Evolutionary conservation across 805 yeast genomes (phyloP), one percentile per base, ranked within the genome.

Genomic region (Candida endomychidarum): DNA sequence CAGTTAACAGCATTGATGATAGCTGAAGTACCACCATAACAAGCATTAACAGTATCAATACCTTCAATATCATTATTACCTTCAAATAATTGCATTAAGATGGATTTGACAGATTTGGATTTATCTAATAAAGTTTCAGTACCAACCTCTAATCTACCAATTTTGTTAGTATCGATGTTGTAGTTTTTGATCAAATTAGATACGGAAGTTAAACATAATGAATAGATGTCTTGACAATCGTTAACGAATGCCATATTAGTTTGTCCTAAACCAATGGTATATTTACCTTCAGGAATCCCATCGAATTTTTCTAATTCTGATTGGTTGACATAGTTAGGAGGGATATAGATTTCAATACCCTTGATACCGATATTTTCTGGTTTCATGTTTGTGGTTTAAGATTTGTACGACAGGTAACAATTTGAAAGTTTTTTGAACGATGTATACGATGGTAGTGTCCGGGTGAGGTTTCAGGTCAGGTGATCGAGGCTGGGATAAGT

Each of bases 1-100:
- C 99, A 93, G 78, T 89, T 89, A 56, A 93, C 64, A 10, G 96
- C 80, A 72, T 91, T 93, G 74, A 93, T 82, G 21, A 93, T 78
- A 8, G 99, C 98, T 56, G 82, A 81, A 49, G 98, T 91, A 65
- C 98, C 99, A 65, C 99, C 99, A 67, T 93, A 93, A 73, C 99
- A 93, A 22, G 99, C 99, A 66, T 93, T 93, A 56, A 89, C 64
- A 50, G 96, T 89, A 68, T 93, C 99, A 47, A 93, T 74, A 67
- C 99, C 99, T 71, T 93, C 99, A 54, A 91, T 74, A 59, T 93
- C 98, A 54, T 75, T 67, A 75, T 93, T 93, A 39, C 79, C 91
- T 43, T 84, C 88, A 52, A 93, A 83, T 51, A 93, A 79, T 70
- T 90, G 97, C 86, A 89, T 91, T 65, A 93, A 75, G 29, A 93